Percentiles rank a stretch among this genome's conserved stretches.
Evolutionary conservation across 2,329 filamentous ascomycete species (phyloP).

Genomic region (Grosmannia clavigera): DNA sequence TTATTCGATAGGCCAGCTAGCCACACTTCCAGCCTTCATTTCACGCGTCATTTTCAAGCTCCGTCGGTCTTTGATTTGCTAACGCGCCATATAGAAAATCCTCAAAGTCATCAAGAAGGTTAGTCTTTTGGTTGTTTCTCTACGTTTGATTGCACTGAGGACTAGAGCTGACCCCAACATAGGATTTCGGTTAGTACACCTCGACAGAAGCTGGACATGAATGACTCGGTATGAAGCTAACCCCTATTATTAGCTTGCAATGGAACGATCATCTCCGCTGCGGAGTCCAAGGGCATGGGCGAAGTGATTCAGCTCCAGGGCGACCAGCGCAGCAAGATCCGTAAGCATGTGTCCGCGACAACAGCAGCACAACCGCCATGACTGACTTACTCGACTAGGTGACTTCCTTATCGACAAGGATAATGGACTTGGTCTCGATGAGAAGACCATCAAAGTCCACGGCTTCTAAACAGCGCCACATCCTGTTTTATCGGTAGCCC

Average conservation of each 20-base stretch:
- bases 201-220: neutral
- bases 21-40: neutral
- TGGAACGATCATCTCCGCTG: constrained; percentile 14
- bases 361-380: too few relatives aligned
- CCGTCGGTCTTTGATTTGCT: neutral
- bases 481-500: constrained; percentile 1
- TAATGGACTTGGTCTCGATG: constrained; percentile 83
- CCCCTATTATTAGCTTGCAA: constrained; percentile 12
- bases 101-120: constrained; percentile 98
- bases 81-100: constrained; percentile 53
- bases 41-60: neutral
- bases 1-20: neutral
- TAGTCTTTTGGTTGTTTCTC: neutral
- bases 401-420: constrained; percentile 96
- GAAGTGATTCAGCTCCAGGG: constrained; percentile 76
- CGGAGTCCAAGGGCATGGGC: constrained; percentile 15
- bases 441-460: constrained; percentile 93
- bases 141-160: neutral
- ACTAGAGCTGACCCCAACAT: constrained; percentile 18
- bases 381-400: constrained; percentile 42
- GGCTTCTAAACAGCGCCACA: constrained; percentile 39
- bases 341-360: constrained; percentile 1
- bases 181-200: constrained; percentile 7
- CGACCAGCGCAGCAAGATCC: constrained; percentile 64
- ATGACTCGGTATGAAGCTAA: neutral